A percentile compares a stretch with the other conserved stretches of the same genome.
phyloP scores from a whole-genome alignment of 805 yeast genomes.

The Saccharomycopsis synnaedendra region DNA sequence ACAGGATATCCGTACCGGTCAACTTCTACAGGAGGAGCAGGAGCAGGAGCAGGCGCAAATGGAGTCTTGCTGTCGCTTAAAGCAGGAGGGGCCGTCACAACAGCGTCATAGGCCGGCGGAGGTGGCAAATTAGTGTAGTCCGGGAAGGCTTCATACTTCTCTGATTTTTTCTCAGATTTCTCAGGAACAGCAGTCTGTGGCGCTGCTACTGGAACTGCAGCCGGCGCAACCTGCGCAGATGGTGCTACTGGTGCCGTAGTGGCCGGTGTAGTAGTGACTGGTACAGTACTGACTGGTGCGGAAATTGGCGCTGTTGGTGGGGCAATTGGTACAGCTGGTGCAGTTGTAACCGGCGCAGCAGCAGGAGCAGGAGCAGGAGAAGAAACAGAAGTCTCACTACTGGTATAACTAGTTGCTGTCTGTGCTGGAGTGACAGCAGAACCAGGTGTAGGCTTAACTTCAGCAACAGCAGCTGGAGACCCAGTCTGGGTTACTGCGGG shows the following conservation, averaged over 20 bases:
- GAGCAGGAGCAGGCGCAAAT: too few relatives aligned
- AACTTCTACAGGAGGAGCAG: not conserved
- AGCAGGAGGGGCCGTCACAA: not conserved
- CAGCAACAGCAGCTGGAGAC: not conserved
- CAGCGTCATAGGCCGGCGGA: constrained; percentile 1
- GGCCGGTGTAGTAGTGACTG: not conserved
- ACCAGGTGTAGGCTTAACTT: not conserved
- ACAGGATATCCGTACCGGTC: constrained; percentile 6
- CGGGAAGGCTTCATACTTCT: too few relatives aligned
- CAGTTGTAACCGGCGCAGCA: not conserved
- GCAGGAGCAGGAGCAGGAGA: constrained; percentile 5
- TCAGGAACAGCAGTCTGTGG: not conserved
- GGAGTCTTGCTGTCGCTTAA: too few relatives aligned
- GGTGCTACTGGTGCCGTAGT: not conserved
- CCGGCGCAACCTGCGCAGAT: not conserved
- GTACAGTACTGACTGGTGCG: not conserved
- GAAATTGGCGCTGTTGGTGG: not conserved
- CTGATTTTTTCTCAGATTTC: too few relatives aligned
- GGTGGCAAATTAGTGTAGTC: not conserved
- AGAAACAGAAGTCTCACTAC: not conserved
- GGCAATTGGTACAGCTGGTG: not conserved
- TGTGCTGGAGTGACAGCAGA: not conserved
- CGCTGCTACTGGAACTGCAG: not conserved
- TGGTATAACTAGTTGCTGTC: not conserved
- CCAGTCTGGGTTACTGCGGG: not conserved